Evolutionary conservation across 1,139 yeast species (phyloP).

Genomic region (Candida glucosophila): DNA sequence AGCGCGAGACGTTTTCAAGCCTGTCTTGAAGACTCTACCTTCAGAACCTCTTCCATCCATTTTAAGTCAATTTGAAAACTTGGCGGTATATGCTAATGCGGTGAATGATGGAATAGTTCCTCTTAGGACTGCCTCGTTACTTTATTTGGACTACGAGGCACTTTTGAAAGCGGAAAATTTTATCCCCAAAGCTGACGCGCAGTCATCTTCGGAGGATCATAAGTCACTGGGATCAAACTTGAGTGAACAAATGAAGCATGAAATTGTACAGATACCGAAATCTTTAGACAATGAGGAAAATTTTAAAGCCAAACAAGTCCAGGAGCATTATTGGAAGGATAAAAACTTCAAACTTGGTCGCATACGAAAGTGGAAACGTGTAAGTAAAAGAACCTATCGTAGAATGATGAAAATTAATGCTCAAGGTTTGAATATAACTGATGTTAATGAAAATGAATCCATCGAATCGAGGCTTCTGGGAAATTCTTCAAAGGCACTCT

Average conservation of each 20-base stretch:
- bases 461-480: constrained; percentile 1
- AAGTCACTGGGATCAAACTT: no score
- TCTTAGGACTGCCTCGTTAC: constrained; percentile 47
- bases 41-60: constrained; percentile 68
- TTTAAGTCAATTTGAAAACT: constrained; percentile 51
- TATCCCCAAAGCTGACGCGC: neutral
- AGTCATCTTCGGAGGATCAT: no score
- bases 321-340: constrained; percentile 8
- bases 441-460: constrained; percentile 3
- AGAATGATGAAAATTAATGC: constrained; percentile 4
- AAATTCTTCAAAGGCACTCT: constrained; percentile 7
- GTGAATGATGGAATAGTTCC: constrained; percentile 95
- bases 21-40: constrained; percentile 67
- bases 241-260: neutral
- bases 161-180: constrained; percentile 8
- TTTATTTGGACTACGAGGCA: constrained; percentile 40
- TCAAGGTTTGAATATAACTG: constrained; percentile 2
- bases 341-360: neutral
- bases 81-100: constrained; percentile 75
- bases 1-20: constrained; percentile 26
- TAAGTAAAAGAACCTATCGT: constrained; percentile 1
- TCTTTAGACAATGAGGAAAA: neutral
- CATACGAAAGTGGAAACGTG: constrained; percentile 1
- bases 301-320: neutral
- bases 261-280: neutral